phyloP scores from a whole-genome alignment of 148 eudicot species.

The Camellia granthamiana region DNA sequence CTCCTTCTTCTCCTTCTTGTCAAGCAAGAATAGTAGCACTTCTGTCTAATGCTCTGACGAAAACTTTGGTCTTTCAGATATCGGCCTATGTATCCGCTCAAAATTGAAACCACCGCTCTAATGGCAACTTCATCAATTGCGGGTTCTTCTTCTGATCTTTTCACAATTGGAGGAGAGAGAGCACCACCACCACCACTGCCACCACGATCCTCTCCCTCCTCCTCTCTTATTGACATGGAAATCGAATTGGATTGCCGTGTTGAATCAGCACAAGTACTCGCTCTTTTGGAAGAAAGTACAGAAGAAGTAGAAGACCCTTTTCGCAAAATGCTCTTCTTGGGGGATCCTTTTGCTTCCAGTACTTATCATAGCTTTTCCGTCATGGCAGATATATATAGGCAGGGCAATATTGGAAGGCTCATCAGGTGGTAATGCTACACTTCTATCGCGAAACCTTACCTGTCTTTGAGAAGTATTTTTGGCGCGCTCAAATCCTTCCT shows the following conservation, averaged over 20 bases:
- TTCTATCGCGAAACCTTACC: conserved; percentile 24
- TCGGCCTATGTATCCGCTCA: conserved; percentile 36
- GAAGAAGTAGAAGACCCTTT: conserved; percentile 25
- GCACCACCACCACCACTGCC: too few relatives aligned
- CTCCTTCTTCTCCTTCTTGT: conserved; percentile 12
- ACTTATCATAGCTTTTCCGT: conserved; percentile 30
- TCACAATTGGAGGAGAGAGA: background rate
- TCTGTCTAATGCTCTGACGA: conserved; percentile 19
- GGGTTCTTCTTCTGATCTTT: conserved; percentile 33
- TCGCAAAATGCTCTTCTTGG: conserved; percentile 12
- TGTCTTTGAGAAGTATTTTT: conserved; percentile 15
- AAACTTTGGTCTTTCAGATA: conserved; percentile 32
- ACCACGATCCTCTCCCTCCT: too few relatives aligned
- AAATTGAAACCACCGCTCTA: conserved; percentile 42
- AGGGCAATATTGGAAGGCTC: conserved; percentile 23
- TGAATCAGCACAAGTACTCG: conserved; percentile 14
- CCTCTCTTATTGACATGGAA: background rate
- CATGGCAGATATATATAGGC: conserved; percentile 51
- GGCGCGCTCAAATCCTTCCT: conserved; percentile 30
- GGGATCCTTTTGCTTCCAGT: conserved; percentile 1
- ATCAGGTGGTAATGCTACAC: background rate
- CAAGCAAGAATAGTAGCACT: conserved; percentile 36
- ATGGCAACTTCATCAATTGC: conserved; percentile 40
- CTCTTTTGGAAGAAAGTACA: conserved; percentile 23
- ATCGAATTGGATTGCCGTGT: conserved; percentile 11